Evolutionary conservation across 345 rosid genomes (phyloP), one percentile per base, ranked within the genome.

Genomic region (Psidium guajava): DNA sequence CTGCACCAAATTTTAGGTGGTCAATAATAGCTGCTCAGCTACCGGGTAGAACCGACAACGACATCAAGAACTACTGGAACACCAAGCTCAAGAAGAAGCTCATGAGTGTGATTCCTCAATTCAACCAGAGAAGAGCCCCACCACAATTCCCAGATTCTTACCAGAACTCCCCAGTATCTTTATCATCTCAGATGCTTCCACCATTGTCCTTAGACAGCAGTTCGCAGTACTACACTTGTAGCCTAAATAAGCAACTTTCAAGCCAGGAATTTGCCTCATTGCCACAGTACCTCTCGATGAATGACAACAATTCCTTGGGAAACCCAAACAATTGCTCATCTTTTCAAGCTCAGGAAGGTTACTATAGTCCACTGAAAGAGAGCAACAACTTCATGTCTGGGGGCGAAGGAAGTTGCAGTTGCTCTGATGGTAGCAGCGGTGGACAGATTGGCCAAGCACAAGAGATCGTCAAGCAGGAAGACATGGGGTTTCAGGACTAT

Each of bases 11-110:
- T 85, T 88, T 89, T 92, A 96, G 99, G 89, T 96, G 99, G 99
- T 95, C 98, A 93, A 95, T 95, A 87, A 96, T 96, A 86, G 99
- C 99, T 83, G 98, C 94, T 92, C 99, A 96, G 86, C 91, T 95
- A 84, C 99, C 98, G 27, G 98, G 98, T 50, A 92, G 99, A 88
- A 96, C 99, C 18, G 99, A 96, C 82, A 96, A 96, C 84, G 99
- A 96, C 89, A 94, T 96, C 69, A 96, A 96, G 88, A 96, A 96
- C 89, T 92, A 95, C 87, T 96, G 98, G 99, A 96, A 95, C 92
- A 96, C 52, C 52, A 96, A 96, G 92, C 97, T 96, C 73, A 96
- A 94, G 95, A 96, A 95, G 91, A 96, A 93, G 88, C 91, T 94
- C 84, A 88, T 73, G 82, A 58, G 42, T 24, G 44, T 89, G 86